These are phyloP conservation scores for Hirschioporus abietinus DNA, from an alignment of 768 basidiomycete species.

Conservation along the genomic window DNA sequence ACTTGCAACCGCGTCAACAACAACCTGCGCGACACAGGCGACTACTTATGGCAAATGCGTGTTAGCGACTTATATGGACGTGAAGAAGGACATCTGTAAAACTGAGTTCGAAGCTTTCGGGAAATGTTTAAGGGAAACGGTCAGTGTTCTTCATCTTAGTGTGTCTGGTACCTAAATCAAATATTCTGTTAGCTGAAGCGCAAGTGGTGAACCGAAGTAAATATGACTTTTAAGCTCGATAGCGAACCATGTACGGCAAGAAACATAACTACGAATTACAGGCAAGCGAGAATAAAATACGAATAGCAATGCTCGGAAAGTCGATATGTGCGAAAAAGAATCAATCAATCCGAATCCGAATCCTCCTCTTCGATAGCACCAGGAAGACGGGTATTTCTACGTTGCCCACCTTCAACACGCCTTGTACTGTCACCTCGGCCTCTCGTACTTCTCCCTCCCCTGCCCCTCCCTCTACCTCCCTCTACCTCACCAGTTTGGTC, in stretches of 20 bases:
- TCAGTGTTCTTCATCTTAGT: constrained; percentile 32
- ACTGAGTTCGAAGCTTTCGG: constrained; percentile 83
- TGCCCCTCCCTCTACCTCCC: constrained; percentile 17
- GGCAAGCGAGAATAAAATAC: constrained; percentile 5
- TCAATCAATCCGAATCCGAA: constrained; percentile 5
- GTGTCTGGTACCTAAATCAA: not conserved
- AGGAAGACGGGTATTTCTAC: constrained; percentile 16
- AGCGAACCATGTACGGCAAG: not conserved
- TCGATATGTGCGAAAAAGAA: constrained; percentile 11
- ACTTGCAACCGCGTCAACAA: constrained; percentile 66
- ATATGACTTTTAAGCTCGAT: not conserved
- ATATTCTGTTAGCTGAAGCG: constrained; percentile 43
- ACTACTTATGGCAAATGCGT: constrained; percentile 86
- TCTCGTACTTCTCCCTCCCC: constrained; percentile 6
- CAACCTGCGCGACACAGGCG: constrained; percentile 69
- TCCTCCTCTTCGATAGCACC: constrained; percentile 24
- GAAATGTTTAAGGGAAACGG: constrained; percentile 72
- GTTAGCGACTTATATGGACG: constrained; percentile 74
- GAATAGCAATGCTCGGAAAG: constrained; percentile 12
- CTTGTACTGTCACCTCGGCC: not conserved
- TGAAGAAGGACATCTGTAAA: constrained; percentile 77
- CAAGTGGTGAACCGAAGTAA: constrained; percentile 37
- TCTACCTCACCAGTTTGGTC: not conserved
- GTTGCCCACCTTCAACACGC: constrained; percentile 3
- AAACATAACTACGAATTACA: constrained; percentile 3